Evolutionary conservation across 2,329 filamentous ascomycete species (phyloP), one percentile per base, ranked within the genome.

Genomic region (Sordariomycetes sp.): DNA sequence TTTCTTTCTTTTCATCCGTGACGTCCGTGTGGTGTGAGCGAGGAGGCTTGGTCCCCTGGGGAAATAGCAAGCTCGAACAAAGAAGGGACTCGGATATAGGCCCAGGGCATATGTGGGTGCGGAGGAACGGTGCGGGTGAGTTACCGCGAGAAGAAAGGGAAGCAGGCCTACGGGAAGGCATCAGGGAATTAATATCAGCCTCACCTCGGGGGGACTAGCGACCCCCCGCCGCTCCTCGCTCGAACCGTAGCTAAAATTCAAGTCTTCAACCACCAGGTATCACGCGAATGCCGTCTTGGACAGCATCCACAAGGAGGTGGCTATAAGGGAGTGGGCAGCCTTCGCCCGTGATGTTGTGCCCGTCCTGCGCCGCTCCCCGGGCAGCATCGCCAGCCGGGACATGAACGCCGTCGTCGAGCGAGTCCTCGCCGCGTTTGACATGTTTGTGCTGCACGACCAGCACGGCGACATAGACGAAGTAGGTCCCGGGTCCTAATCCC

Each of bases 381-480:
- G 24, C n/a, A 25, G n/a, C 15, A 6, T 42, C 20, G 39, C 13
- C 48, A 53, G 28, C 28, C 55, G 13, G 58, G 53, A 54, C 53
- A 53, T 25, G 42, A 45, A 53, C 34, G 20, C 22, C 54, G 58
- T 56, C 34, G 28, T 96, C 22, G 91, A 96, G 67, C 79, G 80
- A 58, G 86, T 86, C 1, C 73, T 97, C 17, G 87, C 85, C 22
- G 87, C 86, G 15, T 95, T 95, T 68, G 94, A 97, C 69, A 79
- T 97, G 70, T 97, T 97, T 69, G 82, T 95, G 52, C 74, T 92
- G 32, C 82, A 86, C 62, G 85, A 86, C 57, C 79, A 82, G 20
- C 76, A 78, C 34, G 84, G 86, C n/a, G 90, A 95, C 65, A 71
- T 92, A 55, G 78, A 87, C 58, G 83, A 90, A 72, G 86, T 86